phyloP scores from a whole-genome alignment of 768 basidiomycete species.

The Clitopilus passeckerianus region DNA sequence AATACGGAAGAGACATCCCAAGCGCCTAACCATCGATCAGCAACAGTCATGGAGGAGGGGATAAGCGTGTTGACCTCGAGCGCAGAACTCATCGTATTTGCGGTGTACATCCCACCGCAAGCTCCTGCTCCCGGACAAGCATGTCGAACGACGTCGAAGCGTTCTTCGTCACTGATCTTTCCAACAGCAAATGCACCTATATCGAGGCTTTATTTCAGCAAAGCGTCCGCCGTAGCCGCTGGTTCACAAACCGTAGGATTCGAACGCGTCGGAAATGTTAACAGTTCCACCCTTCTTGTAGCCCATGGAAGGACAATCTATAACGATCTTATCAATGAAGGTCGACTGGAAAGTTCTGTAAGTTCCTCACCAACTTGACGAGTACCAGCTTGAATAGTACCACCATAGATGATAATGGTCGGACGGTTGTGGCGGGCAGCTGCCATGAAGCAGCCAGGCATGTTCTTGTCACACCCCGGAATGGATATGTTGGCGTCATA shows the following conservation, averaged over 20 bases:
- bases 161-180: conserved; percentile 74
- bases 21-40: conserved; percentile 36
- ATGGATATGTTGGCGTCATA: conserved; percentile 86
- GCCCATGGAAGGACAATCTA: conserved; percentile 78
- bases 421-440: conserved; percentile 85
- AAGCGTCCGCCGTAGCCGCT: not conserved
- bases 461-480: conserved; percentile 90
- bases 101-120: conserved; percentile 89
- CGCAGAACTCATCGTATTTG: conserved; percentile 86
- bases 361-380: conserved; percentile 52
- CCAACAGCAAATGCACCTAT: conserved; percentile 73
- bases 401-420: conserved; percentile 84
- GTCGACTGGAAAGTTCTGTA: conserved; percentile 20
- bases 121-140: conserved; percentile 83
- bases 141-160: conserved; percentile 80
- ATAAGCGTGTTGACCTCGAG: conserved; percentile 44
- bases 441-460: conserved; percentile 87
- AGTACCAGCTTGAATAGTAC: conserved; percentile 74
- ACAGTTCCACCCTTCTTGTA: conserved; percentile 76
- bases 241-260: conserved; percentile 60
- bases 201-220: not conserved
- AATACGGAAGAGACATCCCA: conserved; percentile 84
- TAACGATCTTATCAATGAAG: conserved; percentile 19
- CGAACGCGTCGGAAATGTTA: conserved; percentile 82
- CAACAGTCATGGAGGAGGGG: not conserved